Percentiles rank a stretch among this genome's conserved stretches.
These are phyloP conservation scores for Solanum hybrid DNA, from an alignment of 305 asterid genomes.

Conservation along the genomic window DNA sequence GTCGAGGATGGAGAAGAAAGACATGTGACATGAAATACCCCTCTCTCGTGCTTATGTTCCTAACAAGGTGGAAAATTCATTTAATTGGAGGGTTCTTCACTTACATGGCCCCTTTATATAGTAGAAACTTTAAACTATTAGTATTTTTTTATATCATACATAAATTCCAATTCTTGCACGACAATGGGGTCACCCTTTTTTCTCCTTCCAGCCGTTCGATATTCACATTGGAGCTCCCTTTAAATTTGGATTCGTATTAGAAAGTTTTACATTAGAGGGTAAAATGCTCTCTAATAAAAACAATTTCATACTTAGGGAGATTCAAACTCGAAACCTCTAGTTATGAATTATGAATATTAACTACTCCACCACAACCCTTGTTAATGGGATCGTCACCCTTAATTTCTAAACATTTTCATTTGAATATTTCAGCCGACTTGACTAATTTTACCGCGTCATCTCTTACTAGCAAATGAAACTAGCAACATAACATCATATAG, in stretches of 20 bases:
- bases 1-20: slow-evolving; percentile 25
- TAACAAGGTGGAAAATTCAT: slow-evolving; percentile 41
- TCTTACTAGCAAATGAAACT: background rate
- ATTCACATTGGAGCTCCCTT: accelerated
- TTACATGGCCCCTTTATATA: slow-evolving; percentile 4
- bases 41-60: slow-evolving; percentile 60
- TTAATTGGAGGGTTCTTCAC: background rate
- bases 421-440: background rate
- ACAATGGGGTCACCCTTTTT: background rate
- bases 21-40: slow-evolving; percentile 58
- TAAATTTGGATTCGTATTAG: too few species aligned
- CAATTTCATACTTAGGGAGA: too few species aligned
- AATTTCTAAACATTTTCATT: background rate
- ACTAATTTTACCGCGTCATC: background rate
- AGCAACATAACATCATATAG: background rate
- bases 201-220: background rate
- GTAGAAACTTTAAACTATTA: background rate
- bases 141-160: background rate
- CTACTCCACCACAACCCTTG: background rate
- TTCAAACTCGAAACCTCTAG: too few species aligned
- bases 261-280: background rate
- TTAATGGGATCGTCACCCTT: background rate
- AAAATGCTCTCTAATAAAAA: too few species aligned
- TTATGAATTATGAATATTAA: background rate
- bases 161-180: background rate